Evolutionary conservation across 495 filamentous ascomycete genomes (phyloP).

Genomic region (Aspergillus homomorphus): DNA sequence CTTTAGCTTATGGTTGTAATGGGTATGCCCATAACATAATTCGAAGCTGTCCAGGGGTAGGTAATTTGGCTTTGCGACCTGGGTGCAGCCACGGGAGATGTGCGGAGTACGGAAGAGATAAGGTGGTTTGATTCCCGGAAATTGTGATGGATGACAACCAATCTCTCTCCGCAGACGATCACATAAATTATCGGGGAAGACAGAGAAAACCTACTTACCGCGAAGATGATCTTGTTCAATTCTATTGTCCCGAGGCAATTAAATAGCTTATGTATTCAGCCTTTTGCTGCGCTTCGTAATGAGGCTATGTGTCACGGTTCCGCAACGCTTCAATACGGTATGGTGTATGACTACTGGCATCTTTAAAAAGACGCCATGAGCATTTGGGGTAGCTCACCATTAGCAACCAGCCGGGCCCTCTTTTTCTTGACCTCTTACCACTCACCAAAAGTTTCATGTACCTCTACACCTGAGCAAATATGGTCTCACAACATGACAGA

Average conservation of each 20-base stretch:
- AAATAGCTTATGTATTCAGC: background rate
- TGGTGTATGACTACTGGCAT: too few relatives aligned
- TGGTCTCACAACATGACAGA: slow-evolving; percentile 55
- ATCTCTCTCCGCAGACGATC: too few relatives aligned
- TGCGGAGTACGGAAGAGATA: background rate
- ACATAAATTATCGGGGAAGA: too few relatives aligned
- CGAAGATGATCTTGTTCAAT: too few relatives aligned
- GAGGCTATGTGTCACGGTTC: background rate
- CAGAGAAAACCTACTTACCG: background rate
- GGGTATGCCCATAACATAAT: background rate
- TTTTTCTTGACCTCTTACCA: background rate
- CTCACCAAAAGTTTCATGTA: background rate
- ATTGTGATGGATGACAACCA: too few relatives aligned
- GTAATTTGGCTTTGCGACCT: background rate
- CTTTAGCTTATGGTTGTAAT: background rate
- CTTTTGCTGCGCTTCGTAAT: background rate
- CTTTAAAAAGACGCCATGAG: background rate
- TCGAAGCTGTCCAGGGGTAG: background rate
- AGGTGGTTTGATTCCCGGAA: background rate
- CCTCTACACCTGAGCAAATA: slow-evolving; percentile 21
- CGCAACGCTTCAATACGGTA: background rate
- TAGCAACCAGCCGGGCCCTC: background rate
- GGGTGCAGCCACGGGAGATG: background rate
- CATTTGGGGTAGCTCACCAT: background rate
- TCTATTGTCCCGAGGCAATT: background rate